Base-by-base conservation (phyloP, 352 stramenopile species). In the Peronosclerospora sorghi region DNA sequence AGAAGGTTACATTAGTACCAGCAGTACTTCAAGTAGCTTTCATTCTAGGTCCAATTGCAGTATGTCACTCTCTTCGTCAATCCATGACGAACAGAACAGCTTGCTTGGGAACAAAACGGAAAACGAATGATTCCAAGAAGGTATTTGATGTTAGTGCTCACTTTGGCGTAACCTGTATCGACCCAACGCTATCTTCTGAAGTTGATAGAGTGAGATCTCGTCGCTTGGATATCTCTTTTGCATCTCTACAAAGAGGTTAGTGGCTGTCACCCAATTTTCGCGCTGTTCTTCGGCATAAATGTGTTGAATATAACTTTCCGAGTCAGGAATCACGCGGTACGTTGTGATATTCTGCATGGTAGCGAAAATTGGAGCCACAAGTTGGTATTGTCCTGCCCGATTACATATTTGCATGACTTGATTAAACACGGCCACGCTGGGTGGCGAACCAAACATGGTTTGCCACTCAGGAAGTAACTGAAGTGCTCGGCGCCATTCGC, bases 181-280 rank as follows among this genome's bases (percentile, higher is more conserved):
- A 12, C 76, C 76, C 10, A 89, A 52, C 8, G 70, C 74, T 32
- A 86, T 79, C 24, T 71, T 73, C 12, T 74, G 57, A 18, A 89
- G 45, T 18, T 73, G 53, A 4, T 62, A 38, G 5, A 60, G 54
- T 8, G 60, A 54, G 13, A 85, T 69, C 2, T 84, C 72, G 23
- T 85, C 76, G 6, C 52, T 53, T 28, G 46, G 40, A 21, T 54
- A 82, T 27, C 57, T 72, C 2, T 75, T 68, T 17, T 82, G 56
- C 77, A 90, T 90, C 36, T 83, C 65, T 14, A 87, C 59, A 30
- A 90, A 90, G 21, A 81, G 28, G 39, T 82, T 59, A 15, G 73
- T 85, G 15, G 77, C 77, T 14, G 48, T 35, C 7, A 72, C 60
- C 77, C 77, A 90, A n/a, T 83, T 54, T 9, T 79, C 71, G 15